Base-by-base conservation (phyloP, 1,284 basidiomycete genomes). In the Amylostereum chailletii region DNA sequence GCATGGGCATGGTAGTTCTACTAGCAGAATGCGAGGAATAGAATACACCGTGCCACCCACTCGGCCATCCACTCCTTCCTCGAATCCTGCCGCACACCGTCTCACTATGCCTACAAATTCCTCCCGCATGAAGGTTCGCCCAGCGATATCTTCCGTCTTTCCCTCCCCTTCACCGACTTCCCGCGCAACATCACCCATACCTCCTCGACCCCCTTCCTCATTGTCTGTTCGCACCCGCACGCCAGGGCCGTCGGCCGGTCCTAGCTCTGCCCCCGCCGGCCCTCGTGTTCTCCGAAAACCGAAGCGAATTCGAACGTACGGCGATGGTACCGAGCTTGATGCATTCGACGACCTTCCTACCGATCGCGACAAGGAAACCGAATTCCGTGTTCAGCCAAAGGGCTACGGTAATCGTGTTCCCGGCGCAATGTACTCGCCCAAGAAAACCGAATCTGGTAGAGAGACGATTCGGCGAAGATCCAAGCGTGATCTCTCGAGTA, bases 321-420 rank as follows among this genome's bases (percentile, higher is more conserved):
- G 94, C 2, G 92, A 96, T 63, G 94, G 94, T 4, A 92, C 90
- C 5, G 94, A 97, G 67, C 72, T 98, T 44, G 94, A 98, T 60
- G 83, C 66, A 1, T 82, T 98, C 55, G 94, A 95, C 36, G 94
- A 98, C 65, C 74, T 98, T 40, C 85, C 85, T 4, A 89, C 88
- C 11, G 86, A 94, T 62, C 75, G 85, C 49, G 88, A 92, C 53
- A 83, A 84, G 60, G 90, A 93, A 64, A 75, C 77, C 38, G 75
- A 70, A 48, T 90, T 74, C 62, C 76, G 79, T 51, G 78, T 87
- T 27, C 77, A 81, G 54, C 83, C 87, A 33, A 88, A 81, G 63
- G 77, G 75, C 44, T 67, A 74, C 59, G 72, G 76, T 32, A 84
- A 77, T 58, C 80, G 84, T 10, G 69, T 81, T 48, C 77, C 76